Base-by-base conservation (phyloP, 2,329 filamentous ascomycete genomes). In the Sarocladium brachiariae region DNA sequence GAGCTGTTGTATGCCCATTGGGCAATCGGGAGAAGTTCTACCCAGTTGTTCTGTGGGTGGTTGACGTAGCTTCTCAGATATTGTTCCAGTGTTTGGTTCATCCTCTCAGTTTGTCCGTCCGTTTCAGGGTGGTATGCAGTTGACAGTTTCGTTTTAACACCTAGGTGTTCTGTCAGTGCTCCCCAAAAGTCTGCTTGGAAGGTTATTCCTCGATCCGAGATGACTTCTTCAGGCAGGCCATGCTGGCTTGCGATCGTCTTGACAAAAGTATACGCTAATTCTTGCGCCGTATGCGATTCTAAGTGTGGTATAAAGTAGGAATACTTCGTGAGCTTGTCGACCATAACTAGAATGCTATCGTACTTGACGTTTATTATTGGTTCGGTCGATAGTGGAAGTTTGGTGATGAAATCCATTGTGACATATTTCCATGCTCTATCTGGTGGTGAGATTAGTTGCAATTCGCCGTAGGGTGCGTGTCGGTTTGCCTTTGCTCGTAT, bases 391-490 rank as follows among this genome's bases (percentile, higher is more conserved):
- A 18, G 7, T n/a, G 19, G 38, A 21, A 43, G 38, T 18, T 43
- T 25, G 10, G 19, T 23, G n/a, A 43, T 43, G 8, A 19, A 21
- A n/a, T 43, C 38, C 23, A 43, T 43, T 13, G 18, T 23, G 4
- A 43, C 37, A 38, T 25, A 48, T 39, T 50, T 16, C 33, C 51
- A 53, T 55, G 52, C 25, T 52, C 23, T 38, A 38, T 16, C 50
- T 38, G 30, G 23, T 47, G 50, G 27, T 23, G 19, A 16, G 43
- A 55, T 24, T 52, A 51, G 50, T 50, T 50, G 25, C 41, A 51
- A 25, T 54, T 53, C 24, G 52, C 43, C 46, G 49, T 48, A 49
- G 25, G 49, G 43, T 45, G 53, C 52, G 51, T 55, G 51, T 48
- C 37, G 49, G 16, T 37, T 50, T 35, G 34, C 51, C 50, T 53